Evolutionary conservation across 2,329 filamentous ascomycete species (phyloP).

Genomic region (Alternaria metachromatica): DNA sequence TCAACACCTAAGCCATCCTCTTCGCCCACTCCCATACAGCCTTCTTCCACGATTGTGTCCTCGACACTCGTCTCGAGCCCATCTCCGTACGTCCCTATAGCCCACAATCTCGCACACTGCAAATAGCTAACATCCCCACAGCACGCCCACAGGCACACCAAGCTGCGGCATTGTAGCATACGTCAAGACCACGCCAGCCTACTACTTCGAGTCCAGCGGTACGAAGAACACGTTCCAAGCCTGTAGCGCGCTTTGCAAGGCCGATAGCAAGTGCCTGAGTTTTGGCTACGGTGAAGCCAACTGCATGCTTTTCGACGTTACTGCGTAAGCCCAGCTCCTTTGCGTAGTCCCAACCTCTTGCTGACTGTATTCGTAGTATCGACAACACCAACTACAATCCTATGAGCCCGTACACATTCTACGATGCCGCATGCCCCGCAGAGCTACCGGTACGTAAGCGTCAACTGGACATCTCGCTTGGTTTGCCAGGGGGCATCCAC

Average conservation of each 20-base stretch:
- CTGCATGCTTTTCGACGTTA: constrained; percentile 43
- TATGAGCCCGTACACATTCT: constrained; percentile 44
- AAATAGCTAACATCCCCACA: constrained; percentile 9
- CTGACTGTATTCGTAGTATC: constrained; percentile 14
- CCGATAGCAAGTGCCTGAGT: constrained; percentile 39
- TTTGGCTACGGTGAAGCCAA: constrained; percentile 45
- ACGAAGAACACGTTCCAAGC: constrained; percentile 42
- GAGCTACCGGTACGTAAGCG: constrained; percentile 42
- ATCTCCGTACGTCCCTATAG: constrained; percentile 28
- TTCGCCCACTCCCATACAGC: constrained; percentile 11
- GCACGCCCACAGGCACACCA: constrained; percentile 22
- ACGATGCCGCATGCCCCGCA: constrained; percentile 33
- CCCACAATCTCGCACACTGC: not conserved
- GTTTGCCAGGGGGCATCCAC: constrained; percentile 17
- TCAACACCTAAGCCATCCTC: constrained; percentile 14
- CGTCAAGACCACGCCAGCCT: constrained; percentile 38
- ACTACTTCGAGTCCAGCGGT: constrained; percentile 44
- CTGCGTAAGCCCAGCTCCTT: constrained; percentile 28
- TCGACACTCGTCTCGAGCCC: constrained; percentile 22
- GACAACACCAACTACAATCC: constrained; percentile 45
- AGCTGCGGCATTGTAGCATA: constrained; percentile 42
- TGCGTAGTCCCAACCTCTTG: not conserved
- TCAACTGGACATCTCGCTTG: constrained; percentile 24
- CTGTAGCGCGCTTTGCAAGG: constrained; percentile 41
- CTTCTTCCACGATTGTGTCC: constrained; percentile 20